Evolutionary conservation across 768 basidiomycete species (phyloP), one percentile per base, ranked within the genome.

Genomic region (Podaxis carcinomalis): DNA sequence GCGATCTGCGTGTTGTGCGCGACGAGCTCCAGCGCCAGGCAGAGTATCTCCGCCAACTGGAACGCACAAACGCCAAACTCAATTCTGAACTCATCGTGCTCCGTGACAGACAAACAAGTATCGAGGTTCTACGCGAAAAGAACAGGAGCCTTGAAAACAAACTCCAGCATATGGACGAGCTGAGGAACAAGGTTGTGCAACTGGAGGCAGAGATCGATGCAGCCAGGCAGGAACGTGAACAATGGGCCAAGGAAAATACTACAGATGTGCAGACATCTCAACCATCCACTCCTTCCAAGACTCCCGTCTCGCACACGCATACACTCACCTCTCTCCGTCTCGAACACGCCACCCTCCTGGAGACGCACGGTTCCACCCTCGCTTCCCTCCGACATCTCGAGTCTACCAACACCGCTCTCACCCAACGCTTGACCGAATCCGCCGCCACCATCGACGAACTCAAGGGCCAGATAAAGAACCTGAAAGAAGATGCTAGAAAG

Each of bases 81-180:
- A 78, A 69, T 2, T 67, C 77, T 0, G 89, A 93, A 65, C 65
- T 91, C 14, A 70, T 70, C 5, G 64, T 76, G 10, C 76, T 90
- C 14, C 78, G 82, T 36, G 84, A 84, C 62, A 76, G 81, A 0
- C 76, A 85, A n/a, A 72, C 77, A 5, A 86, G 82, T 64, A 73
- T 89, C 2, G 89, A 90, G 62, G 85, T 93, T 2, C 68, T 93
- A 37, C 77, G 81, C 35, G 92, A 93, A 68, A 88, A 93, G 72
- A 91, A 92, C 63, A 77, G 84, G 4, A 78, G 78, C 0, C 70
- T 93, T 47, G 83, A 90, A 67, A 70, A 74, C 14, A 86, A 81
- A 65, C 72, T 86, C 6, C 66, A 64, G 13, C 74, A 74, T 1
- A 70, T 81, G 39, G 86, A 89, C 19, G 80, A 80, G 40, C 68